Evolutionary conservation across 768 basidiomycete species (phyloP), one percentile per base, ranked within the genome.

Genomic region (Termitomyces sp.): DNA sequence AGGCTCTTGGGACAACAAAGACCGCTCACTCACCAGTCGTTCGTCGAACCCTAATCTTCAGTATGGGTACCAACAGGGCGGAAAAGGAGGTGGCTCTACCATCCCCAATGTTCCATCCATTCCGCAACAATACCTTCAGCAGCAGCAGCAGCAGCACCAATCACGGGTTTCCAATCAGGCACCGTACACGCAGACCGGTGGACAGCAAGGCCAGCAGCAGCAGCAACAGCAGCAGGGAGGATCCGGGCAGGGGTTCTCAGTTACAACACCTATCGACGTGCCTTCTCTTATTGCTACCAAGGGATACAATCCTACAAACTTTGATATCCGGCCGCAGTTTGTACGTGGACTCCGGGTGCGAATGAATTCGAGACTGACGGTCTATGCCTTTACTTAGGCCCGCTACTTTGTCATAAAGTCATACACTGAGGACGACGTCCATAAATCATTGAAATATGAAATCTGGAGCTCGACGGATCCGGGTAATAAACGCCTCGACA

Each of bases 351-450:
- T 32, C 3, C 19, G 12, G 5, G 0, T 43, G 23, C 1, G 35
- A 49, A 62, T 31, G 58, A 47, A n/a, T 37, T 42, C 7, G 14
- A 38, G 17, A 54, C 43, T 55, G 34, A 53, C 58, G 29, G 19
- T 35, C 25, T 41, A 35, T 25, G 17, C n/a, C n/a, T n/a, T n/a
- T 55, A 19, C 14, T 62, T 58, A 93, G 87, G 94, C 96, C 4
- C 82, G 95, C 16, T 98, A 81, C 75, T 98, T 98, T 67, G 96
- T 98, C 32, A 98, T 99, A 80, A 99, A 99, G 71, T 96, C 93
- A 0, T 99, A 95, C 73, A 98, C 97, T 1, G 96, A 98, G 71
- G 97, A 98, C 66, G 96, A 99, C 67, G 96, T 99, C 1, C 96
- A 98, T 75, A 99, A 99, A 71, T 95, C 92, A 16, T 81, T 97